A percentile compares a stretch with the other conserved stretches of the same genome.
These are phyloP conservation scores for Annulohypoxylon maeteangense DNA, from an alignment of 495 filamentous ascomycete species.

Conservation along the genomic window DNA sequence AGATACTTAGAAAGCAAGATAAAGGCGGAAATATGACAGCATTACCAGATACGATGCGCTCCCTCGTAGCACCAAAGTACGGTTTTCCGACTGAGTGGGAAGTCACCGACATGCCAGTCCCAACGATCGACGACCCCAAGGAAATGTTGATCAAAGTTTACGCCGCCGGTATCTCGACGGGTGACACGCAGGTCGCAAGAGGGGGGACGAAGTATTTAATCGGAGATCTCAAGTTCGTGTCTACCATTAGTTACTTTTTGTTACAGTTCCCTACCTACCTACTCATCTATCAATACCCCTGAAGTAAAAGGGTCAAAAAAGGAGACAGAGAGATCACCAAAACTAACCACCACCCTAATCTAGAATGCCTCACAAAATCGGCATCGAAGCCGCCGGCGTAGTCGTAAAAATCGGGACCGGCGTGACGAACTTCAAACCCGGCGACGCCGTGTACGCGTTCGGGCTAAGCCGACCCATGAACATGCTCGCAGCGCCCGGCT, in stretches of 20 bases:
- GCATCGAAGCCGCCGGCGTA: slow-evolving; percentile 53
- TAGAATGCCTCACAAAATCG: slow-evolving; percentile 44
- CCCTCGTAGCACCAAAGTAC: slow-evolving; percentile 56
- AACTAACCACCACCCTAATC: not conserved
- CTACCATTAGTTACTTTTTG: not conserved
- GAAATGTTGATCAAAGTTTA: slow-evolving; percentile 64
- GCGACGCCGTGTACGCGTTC: slow-evolving; percentile 63
- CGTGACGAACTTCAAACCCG: slow-evolving; percentile 57
- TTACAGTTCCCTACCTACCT: not conserved
- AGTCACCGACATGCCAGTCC: slow-evolving; percentile 56
- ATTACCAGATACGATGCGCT: slow-evolving; percentile 58
- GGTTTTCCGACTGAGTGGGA: slow-evolving; percentile 56
- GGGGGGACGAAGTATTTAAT: slow-evolving; percentile 36
- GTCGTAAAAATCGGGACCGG: slow-evolving; percentile 56
- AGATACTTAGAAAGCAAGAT: not conserved
- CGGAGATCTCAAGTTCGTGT: slow-evolving; percentile 30
- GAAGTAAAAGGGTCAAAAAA: no score
- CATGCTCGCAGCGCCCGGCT: slow-evolving; percentile 36
- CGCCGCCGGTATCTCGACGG: slow-evolving; percentile 60
- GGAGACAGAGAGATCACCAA: not conserved
- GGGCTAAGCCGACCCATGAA: slow-evolving; percentile 43
- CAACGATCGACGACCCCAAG: slow-evolving; percentile 52
- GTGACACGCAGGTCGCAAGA: slow-evolving; percentile 61
- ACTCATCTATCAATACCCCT: no score
- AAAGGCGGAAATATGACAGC: slow-evolving; percentile 9